Base-by-base conservation (phyloP, 305 asterid genomes). In the Fraxinus platypoda region DNA sequence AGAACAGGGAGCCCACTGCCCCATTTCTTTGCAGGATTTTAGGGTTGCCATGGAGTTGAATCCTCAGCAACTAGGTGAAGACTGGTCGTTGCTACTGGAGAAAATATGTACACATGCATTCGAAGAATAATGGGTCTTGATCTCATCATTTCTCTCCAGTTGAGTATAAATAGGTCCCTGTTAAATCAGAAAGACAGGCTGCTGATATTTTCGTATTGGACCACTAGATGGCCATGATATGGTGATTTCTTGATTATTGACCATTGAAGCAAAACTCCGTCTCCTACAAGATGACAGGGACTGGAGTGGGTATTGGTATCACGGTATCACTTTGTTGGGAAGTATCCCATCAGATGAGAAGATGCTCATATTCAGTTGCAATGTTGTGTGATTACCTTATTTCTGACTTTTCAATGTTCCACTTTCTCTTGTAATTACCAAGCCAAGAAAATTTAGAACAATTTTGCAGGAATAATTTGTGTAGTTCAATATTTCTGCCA, bases 71-170 rank as follows among this genome's bases (percentile, higher is more conserved):
- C 97, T 95, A 38, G 99, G 98, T 13, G 97, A 92, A 91, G 97
- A 92, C 86, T 95, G 97, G 98, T 94, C 99, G 23, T 85, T 92
- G 88, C 89, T 92, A 83, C 89, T 94, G 72, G 99, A 95, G 89
- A 94, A 85, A 87, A 90, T 95, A 84, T 91, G 97, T 84, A 84
- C 90, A 57, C 90, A 37, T 19, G 83, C 94, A 80, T 90, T 90
- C 77, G 97, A 94, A 81, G 94, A 89, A 89, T 92, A 86, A 87
- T 76, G 78, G 83, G 82, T 49, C 71, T 71, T 82, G 81, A 74
- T 75, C 77, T 84, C 80, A 87, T 75, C 84, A 43, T 85, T 84
- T 85, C 59, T 31, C 46, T 15, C 78, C 81, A 38, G 86, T 83
- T 77, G 84, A 81, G 77, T 84, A 82, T 76, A 82, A 84, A 81